phyloP scores from a whole-genome alignment of 352 stramenopile genomes.

The Blastocystis sp. region DNA sequence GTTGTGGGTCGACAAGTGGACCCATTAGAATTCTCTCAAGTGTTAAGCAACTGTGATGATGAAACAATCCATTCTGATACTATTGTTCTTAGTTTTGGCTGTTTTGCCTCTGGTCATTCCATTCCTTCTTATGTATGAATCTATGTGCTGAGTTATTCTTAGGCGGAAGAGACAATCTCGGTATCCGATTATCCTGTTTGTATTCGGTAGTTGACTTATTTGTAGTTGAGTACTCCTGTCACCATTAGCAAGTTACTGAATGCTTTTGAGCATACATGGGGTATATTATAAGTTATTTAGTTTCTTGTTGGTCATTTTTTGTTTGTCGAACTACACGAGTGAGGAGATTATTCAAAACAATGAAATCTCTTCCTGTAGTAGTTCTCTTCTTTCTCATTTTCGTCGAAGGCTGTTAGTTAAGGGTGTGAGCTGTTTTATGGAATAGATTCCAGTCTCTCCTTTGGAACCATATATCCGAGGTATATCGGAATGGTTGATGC shows the following conservation, averaged over 20 bases:
- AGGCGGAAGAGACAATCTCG: constrained; percentile 72
- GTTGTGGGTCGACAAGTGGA: constrained; percentile 39
- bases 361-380: not conserved
- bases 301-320: not conserved
- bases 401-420: not conserved
- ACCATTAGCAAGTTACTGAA: constrained; percentile 92
- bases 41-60: constrained; percentile 70
- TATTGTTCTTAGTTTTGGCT: constrained; percentile 57
- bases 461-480: not conserved
- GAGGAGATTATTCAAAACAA: not conserved
- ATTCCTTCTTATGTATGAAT: constrained; percentile 75
- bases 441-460: constrained; percentile 4
- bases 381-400: not conserved
- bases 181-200: constrained; percentile 58
- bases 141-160: constrained; percentile 94
- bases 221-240: constrained; percentile 87
- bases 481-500: constrained; percentile 55
- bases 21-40: constrained; percentile 35
- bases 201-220: not conserved
- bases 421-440: not conserved
- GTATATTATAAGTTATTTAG: constrained; percentile 86
- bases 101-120: constrained; percentile 31
- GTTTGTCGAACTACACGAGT: not conserved
- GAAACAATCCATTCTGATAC: constrained; percentile 91
- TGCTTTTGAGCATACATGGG: constrained; percentile 95